phyloP scores from a whole-genome alignment of 2,329 filamentous ascomycete species.

The Dendrostoma leiphaemia region DNA sequence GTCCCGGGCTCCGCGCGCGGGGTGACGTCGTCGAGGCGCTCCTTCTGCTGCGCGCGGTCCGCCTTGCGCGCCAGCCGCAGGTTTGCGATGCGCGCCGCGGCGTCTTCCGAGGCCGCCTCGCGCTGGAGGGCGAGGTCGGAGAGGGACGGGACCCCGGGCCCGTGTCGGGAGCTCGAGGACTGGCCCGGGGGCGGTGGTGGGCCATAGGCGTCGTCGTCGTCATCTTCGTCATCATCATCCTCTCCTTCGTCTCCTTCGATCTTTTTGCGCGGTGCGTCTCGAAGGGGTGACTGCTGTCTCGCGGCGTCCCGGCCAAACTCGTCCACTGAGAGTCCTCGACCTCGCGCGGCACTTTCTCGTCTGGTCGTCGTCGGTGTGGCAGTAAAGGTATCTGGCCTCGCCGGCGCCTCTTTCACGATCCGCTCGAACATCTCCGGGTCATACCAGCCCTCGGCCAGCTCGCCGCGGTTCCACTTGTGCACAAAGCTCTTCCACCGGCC shows the following conservation, averaged over 20 bases:
- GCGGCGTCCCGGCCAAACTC: constrained; percentile 1
- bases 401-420: constrained; percentile 12
- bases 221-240: constrained; percentile 39
- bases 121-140: constrained; percentile 68
- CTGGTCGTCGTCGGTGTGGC: neutral
- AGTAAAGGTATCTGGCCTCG: neutral
- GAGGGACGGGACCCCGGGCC: constrained; percentile 67
- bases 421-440: constrained; percentile 66
- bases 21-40: constrained; percentile 73
- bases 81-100: constrained; percentile 42
- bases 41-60: constrained; percentile 67
- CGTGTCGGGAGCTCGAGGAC: constrained; percentile 36
- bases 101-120: constrained; percentile 50
- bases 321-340: no score
- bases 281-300: constrained; percentile 1
- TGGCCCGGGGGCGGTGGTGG: constrained; percentile 45
- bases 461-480: constrained; percentile 85
- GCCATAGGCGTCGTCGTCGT: constrained; percentile 62
- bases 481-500: constrained; percentile 95
- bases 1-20: constrained; percentile 83
- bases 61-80: constrained; percentile 60
- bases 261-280: constrained; percentile 8
- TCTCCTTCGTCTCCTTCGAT: constrained; percentile 23
- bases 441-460: constrained; percentile 91
- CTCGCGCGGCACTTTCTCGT: neutral